Percentiles rank a stretch among this genome's conserved stretches.
These are phyloP conservation scores for Kwoniella mangroviensis DNA, from an alignment of 768 basidiomycete species.

Conservation along the genomic window DNA sequence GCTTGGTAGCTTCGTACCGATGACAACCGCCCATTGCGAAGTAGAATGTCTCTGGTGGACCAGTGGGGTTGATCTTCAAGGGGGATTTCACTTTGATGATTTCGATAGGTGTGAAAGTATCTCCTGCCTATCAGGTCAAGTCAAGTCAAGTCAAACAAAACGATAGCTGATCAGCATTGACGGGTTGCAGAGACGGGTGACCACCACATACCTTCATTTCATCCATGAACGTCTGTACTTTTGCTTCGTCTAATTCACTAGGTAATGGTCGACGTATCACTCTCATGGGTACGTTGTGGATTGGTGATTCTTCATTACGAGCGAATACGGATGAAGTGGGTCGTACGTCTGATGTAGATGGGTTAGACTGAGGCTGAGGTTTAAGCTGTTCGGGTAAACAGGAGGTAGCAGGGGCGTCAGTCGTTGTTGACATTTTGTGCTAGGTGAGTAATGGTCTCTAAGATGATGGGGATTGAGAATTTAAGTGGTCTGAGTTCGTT, in stretches of 20 bases:
- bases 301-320: constrained; percentile 26
- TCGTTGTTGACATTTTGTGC: background rate
- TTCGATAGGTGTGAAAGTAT: constrained; percentile 58
- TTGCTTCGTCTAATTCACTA: constrained; percentile 54
- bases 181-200: background rate
- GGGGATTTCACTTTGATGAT: constrained; percentile 48
- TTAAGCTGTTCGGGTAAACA: constrained; percentile 12
- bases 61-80: constrained; percentile 40
- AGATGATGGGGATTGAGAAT: background rate
- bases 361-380: background rate
- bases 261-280: constrained; percentile 57
- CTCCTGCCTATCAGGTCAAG: constrained; percentile 47
- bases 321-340: constrained; percentile 42
- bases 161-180: background rate
- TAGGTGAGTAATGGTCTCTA: too few relatives aligned
- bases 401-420: background rate
- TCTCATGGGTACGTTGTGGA: constrained; percentile 54
- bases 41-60: constrained; percentile 47
- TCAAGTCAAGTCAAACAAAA: too few relatives aligned
- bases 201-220: constrained; percentile 52
- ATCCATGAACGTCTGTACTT: constrained; percentile 56
- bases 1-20: constrained; percentile 58
- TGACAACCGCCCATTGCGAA: constrained; percentile 59
- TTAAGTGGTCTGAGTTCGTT: background rate
- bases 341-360: background rate